Percentiles rank a stretch among this genome's conserved stretches.
Evolutionary conservation across 2,329 filamentous ascomycete genomes (phyloP).

Genomic region (Aspergillus udagawae): DNA sequence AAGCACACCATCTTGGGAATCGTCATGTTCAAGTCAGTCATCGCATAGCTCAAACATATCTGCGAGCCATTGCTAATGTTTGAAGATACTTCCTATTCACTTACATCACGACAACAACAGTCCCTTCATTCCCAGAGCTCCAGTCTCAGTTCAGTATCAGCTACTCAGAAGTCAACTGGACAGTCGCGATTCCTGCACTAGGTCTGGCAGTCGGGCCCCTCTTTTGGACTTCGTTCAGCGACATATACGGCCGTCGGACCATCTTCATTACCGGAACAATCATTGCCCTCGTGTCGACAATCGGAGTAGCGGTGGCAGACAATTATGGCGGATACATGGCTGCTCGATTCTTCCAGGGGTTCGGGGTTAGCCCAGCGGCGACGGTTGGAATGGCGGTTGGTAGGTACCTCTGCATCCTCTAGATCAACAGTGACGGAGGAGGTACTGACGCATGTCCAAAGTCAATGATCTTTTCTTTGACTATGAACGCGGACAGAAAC

Average conservation of each 20-base stretch:
- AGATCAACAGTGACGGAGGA: not conserved
- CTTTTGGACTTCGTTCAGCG: constrained; percentile 47
- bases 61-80: not conserved
- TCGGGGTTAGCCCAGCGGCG: constrained; percentile 52
- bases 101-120: constrained; percentile 55
- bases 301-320: constrained; percentile 40
- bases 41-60: not conserved
- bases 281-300: constrained; percentile 41
- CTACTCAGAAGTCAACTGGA: constrained; percentile 52
- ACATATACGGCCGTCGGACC: constrained; percentile 51
- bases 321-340: constrained; percentile 52
- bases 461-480: constrained; percentile 56
- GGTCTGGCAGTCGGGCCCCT: constrained; percentile 51
- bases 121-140: constrained; percentile 51
- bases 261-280: constrained; percentile 46
- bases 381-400: constrained; percentile 53
- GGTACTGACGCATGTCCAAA: constrained; percentile 2
- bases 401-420: constrained; percentile 5
- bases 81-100: constrained; percentile 55
- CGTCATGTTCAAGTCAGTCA: constrained; percentile 50
- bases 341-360: constrained; percentile 56
- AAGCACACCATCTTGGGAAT: constrained; percentile 50
- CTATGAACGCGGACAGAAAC: constrained; percentile 52
- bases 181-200: constrained; percentile 50
- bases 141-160: constrained; percentile 45